Evolutionary conservation across 805 yeast species (phyloP).

Genomic region (Starmerella floricola): DNA sequence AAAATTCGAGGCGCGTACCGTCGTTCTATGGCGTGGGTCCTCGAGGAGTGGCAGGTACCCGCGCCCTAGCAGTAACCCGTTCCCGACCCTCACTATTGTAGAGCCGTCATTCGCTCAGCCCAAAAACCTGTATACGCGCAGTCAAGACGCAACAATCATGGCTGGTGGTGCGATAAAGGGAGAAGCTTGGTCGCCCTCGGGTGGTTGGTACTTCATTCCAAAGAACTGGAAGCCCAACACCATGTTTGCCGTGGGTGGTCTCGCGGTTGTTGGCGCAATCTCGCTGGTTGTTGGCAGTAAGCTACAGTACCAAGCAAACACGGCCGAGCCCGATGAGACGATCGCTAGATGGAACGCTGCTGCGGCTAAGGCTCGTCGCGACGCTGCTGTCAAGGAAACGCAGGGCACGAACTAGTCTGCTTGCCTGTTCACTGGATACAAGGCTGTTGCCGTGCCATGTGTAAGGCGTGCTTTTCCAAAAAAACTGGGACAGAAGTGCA

Average conservation of each 20-base stretch:
- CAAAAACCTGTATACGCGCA: neutral
- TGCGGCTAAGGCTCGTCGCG: constrained; percentile 31
- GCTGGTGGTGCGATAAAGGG: constrained; percentile 26
- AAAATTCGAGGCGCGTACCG: too few relatives aligned
- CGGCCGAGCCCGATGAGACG: constrained; percentile 32
- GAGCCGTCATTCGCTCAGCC: too few relatives aligned
- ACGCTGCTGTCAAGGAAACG: constrained; percentile 22
- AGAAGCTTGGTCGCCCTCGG: constrained; percentile 35
- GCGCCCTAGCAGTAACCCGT: too few relatives aligned
- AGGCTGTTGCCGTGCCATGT: too few relatives aligned
- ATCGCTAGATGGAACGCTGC: constrained; percentile 39
- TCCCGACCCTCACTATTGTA: too few relatives aligned
- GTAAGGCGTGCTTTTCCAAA: too few relatives aligned
- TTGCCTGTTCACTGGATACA: too few relatives aligned
- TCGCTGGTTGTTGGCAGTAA: constrained; percentile 33
- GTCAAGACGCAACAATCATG: constrained; percentile 8
- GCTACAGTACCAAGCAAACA: constrained; percentile 30
- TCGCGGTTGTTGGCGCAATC: constrained; percentile 28
- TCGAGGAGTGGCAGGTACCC: too few relatives aligned
- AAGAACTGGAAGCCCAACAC: constrained; percentile 39
- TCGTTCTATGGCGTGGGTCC: too few relatives aligned
- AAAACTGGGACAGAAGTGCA: too few relatives aligned
- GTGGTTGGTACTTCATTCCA: constrained; percentile 49
- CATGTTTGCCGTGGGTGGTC: constrained; percentile 32
- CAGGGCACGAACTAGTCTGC: constrained; percentile 9